phyloP scores from a whole-genome alignment of 2,329 filamentous ascomycete species.

The Trichoderma arundinaceum region DNA sequence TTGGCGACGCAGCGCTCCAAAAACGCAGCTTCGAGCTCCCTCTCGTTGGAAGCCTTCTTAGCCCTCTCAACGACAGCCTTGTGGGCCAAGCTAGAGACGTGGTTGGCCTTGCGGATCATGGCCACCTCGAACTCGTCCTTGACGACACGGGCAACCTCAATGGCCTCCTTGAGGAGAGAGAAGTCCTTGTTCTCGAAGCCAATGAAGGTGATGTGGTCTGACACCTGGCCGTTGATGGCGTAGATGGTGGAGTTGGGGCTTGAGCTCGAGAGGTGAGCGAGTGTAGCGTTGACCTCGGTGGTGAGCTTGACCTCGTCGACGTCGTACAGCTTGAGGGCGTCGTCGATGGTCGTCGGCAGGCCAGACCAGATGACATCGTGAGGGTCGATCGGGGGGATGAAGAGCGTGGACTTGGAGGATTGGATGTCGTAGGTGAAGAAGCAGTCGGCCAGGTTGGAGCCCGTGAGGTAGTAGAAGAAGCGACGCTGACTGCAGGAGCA shows the following conservation, averaged over 20 bases:
- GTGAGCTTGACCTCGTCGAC: constrained; percentile 78
- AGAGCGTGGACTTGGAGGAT: constrained; percentile 76
- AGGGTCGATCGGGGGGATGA: constrained; percentile 87
- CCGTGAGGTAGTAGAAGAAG: constrained; percentile 93
- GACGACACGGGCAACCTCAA: constrained; percentile 70
- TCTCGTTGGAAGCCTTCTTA: constrained; percentile 72
- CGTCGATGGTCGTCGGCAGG: constrained; percentile 75
- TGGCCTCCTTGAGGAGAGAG: constrained; percentile 61
- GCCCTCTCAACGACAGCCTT: constrained; percentile 65
- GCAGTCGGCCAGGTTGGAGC: constrained; percentile 79
- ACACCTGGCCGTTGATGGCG: constrained; percentile 79
- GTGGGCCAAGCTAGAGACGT: constrained; percentile 71
- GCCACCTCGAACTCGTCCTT: constrained; percentile 79
- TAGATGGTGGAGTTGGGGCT: constrained; percentile 61
- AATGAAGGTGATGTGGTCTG: constrained; percentile 72
- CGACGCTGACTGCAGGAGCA: constrained; percentile 72
- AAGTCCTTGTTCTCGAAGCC: constrained; percentile 70
- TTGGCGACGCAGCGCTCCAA: constrained; percentile 75
- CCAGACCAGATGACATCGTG: constrained; percentile 93
- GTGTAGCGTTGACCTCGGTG: constrained; percentile 75
- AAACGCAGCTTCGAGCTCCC: constrained; percentile 82
- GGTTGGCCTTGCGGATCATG: constrained; percentile 73
- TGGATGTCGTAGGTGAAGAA: constrained; percentile 81
- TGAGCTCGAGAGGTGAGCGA: constrained; percentile 58
- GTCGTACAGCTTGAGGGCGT: constrained; percentile 79